Conservation (phyloP, 2,329 filamentous ascomycete genomes). For the Arthrinium phaeospermum region DNA sequence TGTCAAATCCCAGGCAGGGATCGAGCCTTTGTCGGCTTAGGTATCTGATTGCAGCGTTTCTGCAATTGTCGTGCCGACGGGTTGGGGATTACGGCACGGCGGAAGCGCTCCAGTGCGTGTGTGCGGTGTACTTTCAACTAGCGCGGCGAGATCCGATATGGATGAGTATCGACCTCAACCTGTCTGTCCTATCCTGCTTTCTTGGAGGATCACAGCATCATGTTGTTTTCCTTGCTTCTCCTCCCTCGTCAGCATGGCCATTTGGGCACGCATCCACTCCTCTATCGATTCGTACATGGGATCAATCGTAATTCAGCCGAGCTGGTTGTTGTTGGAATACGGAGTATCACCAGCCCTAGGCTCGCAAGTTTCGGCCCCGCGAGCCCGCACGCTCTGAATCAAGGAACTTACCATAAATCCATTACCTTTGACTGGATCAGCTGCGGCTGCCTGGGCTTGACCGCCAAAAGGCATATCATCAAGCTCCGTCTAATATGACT, state of each 20-base stretch:
- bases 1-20: background rate
- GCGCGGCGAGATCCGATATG: conserved; percentile 3
- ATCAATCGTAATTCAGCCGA: background rate
- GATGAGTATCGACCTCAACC: background rate
- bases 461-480: conserved; percentile 3
- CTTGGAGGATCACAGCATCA: background rate
- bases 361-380: conserved; percentile 11
- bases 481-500: background rate
- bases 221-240: background rate
- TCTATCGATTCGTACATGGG: background rate
- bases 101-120: background rate
- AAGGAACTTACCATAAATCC: background rate
- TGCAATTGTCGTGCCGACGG: conserved; percentile 3
- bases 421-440: conserved; percentile 6
- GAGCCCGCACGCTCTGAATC: conserved; percentile 5
- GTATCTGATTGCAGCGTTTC: background rate
- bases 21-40: background rate
- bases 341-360: conserved; percentile 8
- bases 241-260: background rate
- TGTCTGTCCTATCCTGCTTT: background rate
- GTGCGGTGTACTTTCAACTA: background rate
- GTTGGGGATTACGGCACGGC: conserved; percentile 9
- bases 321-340: background rate
- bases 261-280: background rate
- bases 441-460: conserved; percentile 8